A percentile compares a stretch with the other conserved stretches of the same genome.
These are phyloP conservation scores for Penicillium cataractarum DNA, from an alignment of 495 filamentous ascomycete genomes.

Conservation along the genomic window DNA sequence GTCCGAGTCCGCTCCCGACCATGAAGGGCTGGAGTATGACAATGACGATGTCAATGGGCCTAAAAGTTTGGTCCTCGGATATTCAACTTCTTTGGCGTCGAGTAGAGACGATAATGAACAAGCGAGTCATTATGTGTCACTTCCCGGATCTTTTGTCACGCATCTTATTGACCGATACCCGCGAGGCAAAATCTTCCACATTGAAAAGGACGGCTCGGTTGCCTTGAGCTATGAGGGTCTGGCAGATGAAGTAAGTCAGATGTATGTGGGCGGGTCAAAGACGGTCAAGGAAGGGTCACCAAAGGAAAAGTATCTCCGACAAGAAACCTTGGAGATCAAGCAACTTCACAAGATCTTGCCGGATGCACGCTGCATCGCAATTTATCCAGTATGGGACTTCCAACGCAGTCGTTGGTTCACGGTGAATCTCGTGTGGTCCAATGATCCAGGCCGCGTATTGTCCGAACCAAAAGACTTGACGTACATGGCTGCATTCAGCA, in stretches of 20 bases:
- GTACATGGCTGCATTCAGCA: constrained; percentile 63
- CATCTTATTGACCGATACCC: constrained; percentile 56
- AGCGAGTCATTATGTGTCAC: constrained; percentile 30
- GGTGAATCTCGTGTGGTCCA: constrained; percentile 58
- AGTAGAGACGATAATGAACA: constrained; percentile 10
- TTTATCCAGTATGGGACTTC: constrained; percentile 63
- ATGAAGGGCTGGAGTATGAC: constrained; percentile 2
- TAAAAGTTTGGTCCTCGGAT: constrained; percentile 29
- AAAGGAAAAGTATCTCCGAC: constrained; percentile 16
- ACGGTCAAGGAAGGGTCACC: constrained; percentile 8
- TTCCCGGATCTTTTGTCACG: constrained; percentile 43
- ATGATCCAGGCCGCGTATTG: constrained; percentile 31
- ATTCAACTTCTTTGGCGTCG: constrained; percentile 25
- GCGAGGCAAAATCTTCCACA: constrained; percentile 60
- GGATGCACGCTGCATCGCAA: constrained; percentile 29
- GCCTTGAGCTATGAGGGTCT: constrained; percentile 37
- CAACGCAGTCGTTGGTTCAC: constrained; percentile 64
- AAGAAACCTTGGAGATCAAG: constrained; percentile 35
- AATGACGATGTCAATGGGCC: constrained; percentile 8
- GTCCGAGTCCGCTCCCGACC: neutral
- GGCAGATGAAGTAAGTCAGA: constrained; percentile 22
- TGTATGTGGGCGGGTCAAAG: neutral
- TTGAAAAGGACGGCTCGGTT: constrained; percentile 46
- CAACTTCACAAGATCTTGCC: constrained; percentile 33
- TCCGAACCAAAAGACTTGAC: constrained; percentile 53